Evolutionary conservation across 495 filamentous ascomycete genomes (phyloP), one percentile per base, ranked within the genome.

Genomic region (Tetracladium setigerum): DNA sequence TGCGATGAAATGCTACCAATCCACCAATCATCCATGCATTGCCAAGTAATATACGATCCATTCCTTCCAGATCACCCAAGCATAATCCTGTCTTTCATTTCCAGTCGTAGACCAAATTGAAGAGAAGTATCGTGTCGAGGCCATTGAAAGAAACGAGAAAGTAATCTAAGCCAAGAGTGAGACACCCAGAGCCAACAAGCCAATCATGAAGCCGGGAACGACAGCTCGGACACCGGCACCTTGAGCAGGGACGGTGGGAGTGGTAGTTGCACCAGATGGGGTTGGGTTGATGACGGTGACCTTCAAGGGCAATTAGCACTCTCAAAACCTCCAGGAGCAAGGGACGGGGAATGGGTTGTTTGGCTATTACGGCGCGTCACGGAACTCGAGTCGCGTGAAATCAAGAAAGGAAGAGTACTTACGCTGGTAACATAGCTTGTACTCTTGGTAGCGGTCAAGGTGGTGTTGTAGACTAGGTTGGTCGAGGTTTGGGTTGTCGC

Each of bases 141-240:
- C 17, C 6, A n/a, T 42, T 24, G 16, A 22, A 7, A 27, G 22
- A 27, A 7, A 7, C 22, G 22, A 7, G 22, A 27, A 27, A 27
- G 22, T 7, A 33, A 30, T 27, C 43, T 43, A 52, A 38, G 15
- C 48, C 33, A 76, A 53, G 41, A 76, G 53, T 49, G 63, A 64
- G 19, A 64, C 61, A 38, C 64, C 66, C 38, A 67, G 60, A 17
- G 63, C 70, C 15, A 76, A 41, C 16, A 63, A 60, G 53, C 60
- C 60, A 43, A 69, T 53, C 44, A 68, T 47, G n/a, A 72, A 46
- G 16, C 67, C 68, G 12, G 66, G 66, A 53, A 65, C 66, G 13
- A 65, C 55, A 12, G 63, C 52, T 35, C 70, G 52, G 17, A 58
- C 41, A 38, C 50, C 61, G 27, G 67, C 65, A 31, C 51, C 67